phyloP scores from a whole-genome alignment of 2,329 filamentous ascomycete species.

The Akanthomyces muscarius region DNA sequence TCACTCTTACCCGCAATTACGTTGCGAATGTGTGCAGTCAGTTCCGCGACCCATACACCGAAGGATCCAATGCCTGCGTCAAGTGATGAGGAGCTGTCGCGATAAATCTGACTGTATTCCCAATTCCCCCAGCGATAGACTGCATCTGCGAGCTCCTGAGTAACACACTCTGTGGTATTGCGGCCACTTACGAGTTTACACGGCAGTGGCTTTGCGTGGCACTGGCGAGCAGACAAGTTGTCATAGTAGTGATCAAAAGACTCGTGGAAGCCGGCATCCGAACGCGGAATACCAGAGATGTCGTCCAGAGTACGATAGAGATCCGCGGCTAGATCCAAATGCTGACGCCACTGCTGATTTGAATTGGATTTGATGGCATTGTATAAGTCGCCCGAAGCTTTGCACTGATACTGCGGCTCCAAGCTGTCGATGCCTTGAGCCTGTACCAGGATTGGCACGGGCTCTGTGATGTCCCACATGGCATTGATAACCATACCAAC shows the following conservation, averaged over 20 bases:
- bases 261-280: slow-evolving; percentile 60
- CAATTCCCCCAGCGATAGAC: slow-evolving; percentile 76
- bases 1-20: slow-evolving; percentile 38
- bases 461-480: slow-evolving; percentile 53
- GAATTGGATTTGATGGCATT: slow-evolving; percentile 39
- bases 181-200: slow-evolving; percentile 51
- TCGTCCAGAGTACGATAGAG: slow-evolving; percentile 61
- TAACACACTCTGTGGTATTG: slow-evolving; percentile 56
- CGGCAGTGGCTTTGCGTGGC: slow-evolving; percentile 68
- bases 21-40: slow-evolving; percentile 61
- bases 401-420: slow-evolving; percentile 68
- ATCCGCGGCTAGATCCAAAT: slow-evolving; percentile 52
- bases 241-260: slow-evolving; percentile 82
- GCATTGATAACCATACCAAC: slow-evolving; percentile 69
- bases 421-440: slow-evolving; percentile 63
- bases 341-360: slow-evolving; percentile 55
- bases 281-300: slow-evolving; percentile 60
- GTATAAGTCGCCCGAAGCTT: slow-evolving; percentile 43
- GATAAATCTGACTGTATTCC: slow-evolving; percentile 77
- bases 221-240: slow-evolving; percentile 74
- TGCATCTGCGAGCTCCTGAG: slow-evolving; percentile 57
- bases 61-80: slow-evolving; percentile 57
- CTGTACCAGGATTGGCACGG: slow-evolving; percentile 47
- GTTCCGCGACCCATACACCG: slow-evolving; percentile 71
- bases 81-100: slow-evolving; percentile 60